phyloP scores from a whole-genome alignment of 169 alveolate genomes.

The Plasmodium inui region DNA sequence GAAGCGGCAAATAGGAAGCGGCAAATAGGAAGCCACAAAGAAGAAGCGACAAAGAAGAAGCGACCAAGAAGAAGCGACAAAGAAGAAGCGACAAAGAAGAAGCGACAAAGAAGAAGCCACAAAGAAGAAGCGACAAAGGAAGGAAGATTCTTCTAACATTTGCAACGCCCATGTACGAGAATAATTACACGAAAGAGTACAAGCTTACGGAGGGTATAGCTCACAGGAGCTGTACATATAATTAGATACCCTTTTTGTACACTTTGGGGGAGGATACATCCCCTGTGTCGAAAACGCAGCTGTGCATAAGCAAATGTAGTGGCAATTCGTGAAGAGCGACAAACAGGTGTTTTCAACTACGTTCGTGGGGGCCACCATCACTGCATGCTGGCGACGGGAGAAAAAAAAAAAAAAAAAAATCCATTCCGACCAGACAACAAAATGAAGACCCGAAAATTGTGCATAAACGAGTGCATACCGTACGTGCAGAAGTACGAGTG shows the following conservation, averaged over 20 bases:
- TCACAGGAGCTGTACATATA: not conserved
- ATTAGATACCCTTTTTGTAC: not conserved
- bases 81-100: not conserved
- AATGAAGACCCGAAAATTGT: conserved; percentile 40
- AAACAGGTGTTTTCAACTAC: not conserved
- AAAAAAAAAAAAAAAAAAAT: not conserved
- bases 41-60: not conserved
- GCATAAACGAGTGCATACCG: conserved; percentile 61
- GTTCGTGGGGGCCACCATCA: not conserved
- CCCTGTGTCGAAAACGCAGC: not conserved
- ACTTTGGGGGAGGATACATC: not conserved
- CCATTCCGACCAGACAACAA: not conserved
- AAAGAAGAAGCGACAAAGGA: not conserved
- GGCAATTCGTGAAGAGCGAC: not conserved
- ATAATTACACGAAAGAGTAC: not conserved
- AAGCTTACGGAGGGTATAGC: not conserved
- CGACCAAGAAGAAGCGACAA: not conserved
- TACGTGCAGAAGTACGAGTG: conserved; percentile 63
- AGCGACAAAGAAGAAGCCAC: not conserved
- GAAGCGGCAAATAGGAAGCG: not conserved
- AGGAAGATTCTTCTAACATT: not conserved
- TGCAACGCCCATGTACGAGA: not conserved
- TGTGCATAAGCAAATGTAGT: not conserved
- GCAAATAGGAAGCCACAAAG: not conserved
- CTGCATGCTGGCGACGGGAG: not conserved